Conservation (phyloP, 441 rosid genomes). For the Pelargonium exstipulatum region DNA sequence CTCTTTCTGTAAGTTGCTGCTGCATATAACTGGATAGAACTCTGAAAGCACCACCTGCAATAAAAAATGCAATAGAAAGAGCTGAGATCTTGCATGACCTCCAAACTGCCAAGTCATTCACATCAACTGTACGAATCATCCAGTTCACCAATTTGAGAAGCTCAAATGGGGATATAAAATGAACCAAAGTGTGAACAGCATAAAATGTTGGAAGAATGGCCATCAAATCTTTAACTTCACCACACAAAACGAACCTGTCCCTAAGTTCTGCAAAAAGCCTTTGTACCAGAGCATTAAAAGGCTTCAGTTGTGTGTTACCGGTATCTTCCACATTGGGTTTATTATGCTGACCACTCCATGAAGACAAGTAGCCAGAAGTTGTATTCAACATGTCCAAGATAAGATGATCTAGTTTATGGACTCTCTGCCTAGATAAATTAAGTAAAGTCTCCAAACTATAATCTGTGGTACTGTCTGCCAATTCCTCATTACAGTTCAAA, state of each 20-base stretch:
- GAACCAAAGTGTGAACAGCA: constrained; percentile 48
- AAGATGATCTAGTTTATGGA: constrained; percentile 53
- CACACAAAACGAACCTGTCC: constrained; percentile 45
- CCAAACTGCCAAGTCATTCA: constrained; percentile 26
- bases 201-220: constrained; percentile 52
- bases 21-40: constrained; percentile 46
- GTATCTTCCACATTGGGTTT: constrained; percentile 27
- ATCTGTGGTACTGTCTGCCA: constrained; percentile 25
- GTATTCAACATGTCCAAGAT: constrained; percentile 51
- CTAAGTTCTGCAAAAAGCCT: constrained; percentile 40
- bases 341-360: constrained; percentile 24
- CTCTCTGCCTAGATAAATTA: constrained; percentile 33
- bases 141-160: constrained; percentile 55
- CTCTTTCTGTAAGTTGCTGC: constrained; percentile 40
- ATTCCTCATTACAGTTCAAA: constrained; percentile 37
- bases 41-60: constrained; percentile 67
- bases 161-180: constrained; percentile 59
- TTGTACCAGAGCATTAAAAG: constrained; percentile 40
- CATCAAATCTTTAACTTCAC: constrained; percentile 34
- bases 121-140: constrained; percentile 46
- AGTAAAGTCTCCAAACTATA: constrained; percentile 38
- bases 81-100: constrained; percentile 30
- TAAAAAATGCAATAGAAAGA: constrained; percentile 50
- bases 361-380: constrained; percentile 45
- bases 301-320: constrained; percentile 32